Percentiles rank a stretch among this genome's conserved stretches.
These are phyloP conservation scores for Geotrichum klebahnii DNA, from an alignment of 1,139 yeast genomes.

Conservation along the genomic window DNA sequence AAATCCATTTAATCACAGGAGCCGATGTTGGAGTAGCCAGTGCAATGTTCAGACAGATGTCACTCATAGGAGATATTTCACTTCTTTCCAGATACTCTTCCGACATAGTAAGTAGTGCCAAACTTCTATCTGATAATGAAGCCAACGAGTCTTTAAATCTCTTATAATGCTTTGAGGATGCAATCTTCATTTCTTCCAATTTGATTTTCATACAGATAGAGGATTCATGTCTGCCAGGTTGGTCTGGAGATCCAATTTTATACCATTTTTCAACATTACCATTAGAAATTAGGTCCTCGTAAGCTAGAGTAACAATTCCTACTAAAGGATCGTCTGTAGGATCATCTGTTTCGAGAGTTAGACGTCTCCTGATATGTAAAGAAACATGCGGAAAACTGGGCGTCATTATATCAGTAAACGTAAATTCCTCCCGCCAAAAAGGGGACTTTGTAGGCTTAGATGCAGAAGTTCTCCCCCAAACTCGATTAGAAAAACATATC, in stretches of 20 bases:
- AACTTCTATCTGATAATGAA: slow-evolving; percentile 6
- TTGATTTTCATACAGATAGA: slow-evolving; percentile 13
- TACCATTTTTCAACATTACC: slow-evolving; percentile 18
- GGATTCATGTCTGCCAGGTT: background rate
- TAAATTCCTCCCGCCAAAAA: slow-evolving; percentile 56
- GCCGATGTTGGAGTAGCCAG: slow-evolving; percentile 41
- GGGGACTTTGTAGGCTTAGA: slow-evolving; percentile 46
- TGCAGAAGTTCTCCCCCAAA: slow-evolving; percentile 56
- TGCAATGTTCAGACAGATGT: slow-evolving; percentile 51
- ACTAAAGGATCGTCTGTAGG: slow-evolving; percentile 9
- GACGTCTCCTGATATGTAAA: background rate
- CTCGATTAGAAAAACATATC: slow-evolving; percentile 51
- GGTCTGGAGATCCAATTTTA: background rate
- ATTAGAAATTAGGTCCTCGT: slow-evolving; percentile 11
- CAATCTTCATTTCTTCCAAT: slow-evolving; percentile 16
- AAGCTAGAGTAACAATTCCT: slow-evolving; percentile 7
- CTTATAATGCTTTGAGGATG: slow-evolving; percentile 4
- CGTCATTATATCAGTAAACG: slow-evolving; percentile 42
- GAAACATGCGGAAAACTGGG: slow-evolving; percentile 26
- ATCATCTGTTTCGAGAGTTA: background rate
- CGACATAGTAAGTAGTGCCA: slow-evolving; percentile 13
- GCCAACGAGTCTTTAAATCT: slow-evolving; percentile 1
- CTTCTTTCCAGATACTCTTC: slow-evolving; percentile 13
- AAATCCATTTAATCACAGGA: slow-evolving; percentile 29
- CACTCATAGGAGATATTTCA: slow-evolving; percentile 14